phyloP scores from a whole-genome alignment of 2,329 filamentous ascomycete species.

The Pseudocercospora musae region DNA sequence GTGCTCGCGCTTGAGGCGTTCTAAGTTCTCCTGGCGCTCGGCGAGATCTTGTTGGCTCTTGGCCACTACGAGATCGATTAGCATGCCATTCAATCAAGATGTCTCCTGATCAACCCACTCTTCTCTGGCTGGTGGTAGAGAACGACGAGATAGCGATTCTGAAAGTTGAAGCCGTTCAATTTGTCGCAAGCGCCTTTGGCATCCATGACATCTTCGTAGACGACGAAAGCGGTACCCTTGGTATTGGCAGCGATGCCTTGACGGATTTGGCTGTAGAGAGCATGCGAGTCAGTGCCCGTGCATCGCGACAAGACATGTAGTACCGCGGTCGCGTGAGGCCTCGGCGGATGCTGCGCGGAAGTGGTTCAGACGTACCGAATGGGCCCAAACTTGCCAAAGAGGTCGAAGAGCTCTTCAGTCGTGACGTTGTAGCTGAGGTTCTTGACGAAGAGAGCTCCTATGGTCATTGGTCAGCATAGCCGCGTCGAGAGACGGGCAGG shows the following conservation, averaged over 20 bases:
- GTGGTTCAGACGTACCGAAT: constrained; percentile 67
- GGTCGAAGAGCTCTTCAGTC: constrained; percentile 94
- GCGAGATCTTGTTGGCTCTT: constrained; percentile 75
- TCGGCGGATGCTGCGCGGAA: constrained; percentile 1
- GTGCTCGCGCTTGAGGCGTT: constrained; percentile 95
- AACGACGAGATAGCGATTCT: constrained; percentile 95
- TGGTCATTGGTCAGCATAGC: constrained; percentile 20
- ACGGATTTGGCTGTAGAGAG: constrained; percentile 76
- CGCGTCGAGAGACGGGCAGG: constrained; percentile 1
- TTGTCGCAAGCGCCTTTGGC: constrained; percentile 99
- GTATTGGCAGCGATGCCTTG: constrained; percentile 96
- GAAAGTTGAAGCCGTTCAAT: constrained; percentile 99
- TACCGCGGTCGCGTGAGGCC: constrained; percentile 4
- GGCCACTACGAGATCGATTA: constrained; percentile 44
- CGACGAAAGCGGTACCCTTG: constrained; percentile 97
- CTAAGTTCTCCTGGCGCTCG: constrained; percentile 92
- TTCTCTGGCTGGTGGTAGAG: constrained; percentile 60
- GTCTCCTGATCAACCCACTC: constrained; percentile 2
- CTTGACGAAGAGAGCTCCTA: constrained; percentile 99
- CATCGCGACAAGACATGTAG: background rate
- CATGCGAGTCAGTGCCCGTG: constrained; percentile 9
- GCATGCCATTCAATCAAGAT: background rate
- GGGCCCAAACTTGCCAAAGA: constrained; percentile 96
- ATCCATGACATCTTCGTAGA: constrained; percentile 99
- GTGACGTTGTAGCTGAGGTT: constrained; percentile 99